Conservation (phyloP, 2,329 filamentous ascomycete species). For the Penicillium sp. region DNA sequence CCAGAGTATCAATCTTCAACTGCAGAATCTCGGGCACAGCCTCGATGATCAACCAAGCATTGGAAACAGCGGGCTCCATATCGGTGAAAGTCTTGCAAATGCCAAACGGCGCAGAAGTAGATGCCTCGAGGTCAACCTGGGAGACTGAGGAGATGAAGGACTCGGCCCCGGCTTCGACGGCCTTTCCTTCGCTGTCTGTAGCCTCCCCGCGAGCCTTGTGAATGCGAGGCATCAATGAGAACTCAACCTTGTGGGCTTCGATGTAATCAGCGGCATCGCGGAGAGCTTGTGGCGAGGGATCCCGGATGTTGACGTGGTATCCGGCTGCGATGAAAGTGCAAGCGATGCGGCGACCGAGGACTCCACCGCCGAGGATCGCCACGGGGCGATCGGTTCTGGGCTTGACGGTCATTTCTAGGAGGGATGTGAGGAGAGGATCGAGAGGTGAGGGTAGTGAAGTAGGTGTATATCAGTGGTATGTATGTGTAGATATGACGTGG, state of each 20-base stretch:
- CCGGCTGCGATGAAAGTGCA: constrained; percentile 28
- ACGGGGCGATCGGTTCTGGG: constrained; percentile 30
- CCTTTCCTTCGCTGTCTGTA: not conserved
- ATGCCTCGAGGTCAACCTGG: constrained; percentile 21
- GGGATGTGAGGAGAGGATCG: not conserved
- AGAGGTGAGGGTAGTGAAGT: not conserved
- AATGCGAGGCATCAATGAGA: constrained; percentile 19
- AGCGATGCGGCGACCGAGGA: constrained; percentile 41
- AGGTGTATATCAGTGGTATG: not conserved
- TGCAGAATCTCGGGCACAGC: constrained; percentile 52
- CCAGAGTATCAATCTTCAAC: constrained; percentile 51
- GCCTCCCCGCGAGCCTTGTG: not conserved
- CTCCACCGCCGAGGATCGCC: constrained; percentile 40
- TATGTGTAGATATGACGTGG: constrained; percentile 5
- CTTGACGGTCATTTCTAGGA: not conserved
- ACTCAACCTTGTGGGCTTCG: constrained; percentile 29
- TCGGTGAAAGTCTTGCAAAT: constrained; percentile 37
- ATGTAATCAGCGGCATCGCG: constrained; percentile 32
- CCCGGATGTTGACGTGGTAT: constrained; percentile 28
- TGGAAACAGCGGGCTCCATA: constrained; percentile 42
- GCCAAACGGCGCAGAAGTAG: constrained; percentile 29
- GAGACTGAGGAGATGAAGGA: constrained; percentile 22
- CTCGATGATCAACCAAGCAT: constrained; percentile 56
- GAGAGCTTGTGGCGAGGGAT: constrained; percentile 28
- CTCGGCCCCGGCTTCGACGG: not conserved